A percentile compares a stretch with the other conserved stretches of the same genome.
Conservation (phyloP, 2,329 filamentous ascomycete genomes). For the Biscogniauxia marginata region DNA sequence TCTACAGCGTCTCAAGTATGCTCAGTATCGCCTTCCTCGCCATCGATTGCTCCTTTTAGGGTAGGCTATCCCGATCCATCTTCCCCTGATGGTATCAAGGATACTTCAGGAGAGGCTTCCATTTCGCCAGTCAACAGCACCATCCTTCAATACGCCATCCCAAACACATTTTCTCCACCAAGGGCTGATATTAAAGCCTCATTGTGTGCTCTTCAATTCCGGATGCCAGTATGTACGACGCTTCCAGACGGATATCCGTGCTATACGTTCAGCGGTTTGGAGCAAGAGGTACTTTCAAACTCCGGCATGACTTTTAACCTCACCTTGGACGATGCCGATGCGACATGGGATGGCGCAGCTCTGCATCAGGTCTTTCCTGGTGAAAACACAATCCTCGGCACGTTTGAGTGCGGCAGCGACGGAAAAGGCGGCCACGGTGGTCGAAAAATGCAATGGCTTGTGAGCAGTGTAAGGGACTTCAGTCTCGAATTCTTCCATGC, state of each 20-base stretch:
- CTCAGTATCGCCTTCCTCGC: constrained; percentile 22
- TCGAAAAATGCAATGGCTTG: constrained; percentile 28
- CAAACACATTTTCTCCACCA: constrained; percentile 18
- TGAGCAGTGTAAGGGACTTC: constrained; percentile 29
- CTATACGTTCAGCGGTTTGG: constrained; percentile 31
- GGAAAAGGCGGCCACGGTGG: constrained; percentile 6
- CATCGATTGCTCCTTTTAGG: constrained; percentile 27
- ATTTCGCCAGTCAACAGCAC: constrained; percentile 25
- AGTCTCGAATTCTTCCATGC: constrained; percentile 31
- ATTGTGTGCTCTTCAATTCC: constrained; percentile 33
- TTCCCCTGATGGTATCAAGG: constrained; percentile 11
- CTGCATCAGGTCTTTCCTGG: constrained; percentile 32
- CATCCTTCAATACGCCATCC: constrained; percentile 26
- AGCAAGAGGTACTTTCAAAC: constrained; percentile 28
- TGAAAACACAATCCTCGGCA: constrained; percentile 26
- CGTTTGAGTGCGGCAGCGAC: constrained; percentile 26
- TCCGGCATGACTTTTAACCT: constrained; percentile 31
- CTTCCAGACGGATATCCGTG: constrained; percentile 33
- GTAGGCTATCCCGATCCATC: constrained; percentile 19
- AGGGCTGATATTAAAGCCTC: constrained; percentile 3
- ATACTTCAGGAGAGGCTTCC: constrained; percentile 17
- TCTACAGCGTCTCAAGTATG: constrained; percentile 16
- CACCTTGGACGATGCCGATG: constrained; percentile 15
- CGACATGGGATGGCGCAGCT: constrained; percentile 26
- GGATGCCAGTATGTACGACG: constrained; percentile 30